Conservation (phyloP, 495 filamentous ascomycete species). For the Daldinia caldariorum region DNA sequence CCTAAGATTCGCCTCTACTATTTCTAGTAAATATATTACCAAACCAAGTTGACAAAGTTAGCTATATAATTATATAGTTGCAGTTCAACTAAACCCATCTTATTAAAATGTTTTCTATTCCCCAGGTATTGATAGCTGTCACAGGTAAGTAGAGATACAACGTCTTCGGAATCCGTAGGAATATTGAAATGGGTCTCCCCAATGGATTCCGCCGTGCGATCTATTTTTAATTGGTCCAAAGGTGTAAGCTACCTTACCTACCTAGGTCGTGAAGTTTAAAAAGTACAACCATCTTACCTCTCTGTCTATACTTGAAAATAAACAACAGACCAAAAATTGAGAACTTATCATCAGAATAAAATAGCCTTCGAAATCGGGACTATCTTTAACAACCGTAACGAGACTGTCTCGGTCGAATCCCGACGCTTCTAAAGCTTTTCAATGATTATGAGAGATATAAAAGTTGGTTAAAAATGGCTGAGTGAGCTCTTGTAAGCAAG, state of each 20-base stretch:
- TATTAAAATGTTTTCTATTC: too few relatives aligned
- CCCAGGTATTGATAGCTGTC: not conserved
- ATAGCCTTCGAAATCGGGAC: not conserved
- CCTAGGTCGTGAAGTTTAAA: not conserved
- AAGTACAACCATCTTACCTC: not conserved
- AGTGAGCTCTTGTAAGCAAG: conserved; percentile 1
- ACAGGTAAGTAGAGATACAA: not conserved
- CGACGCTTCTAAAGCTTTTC: not conserved
- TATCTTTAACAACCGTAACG: not conserved
- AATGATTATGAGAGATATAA: not conserved
- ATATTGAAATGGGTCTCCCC: conserved; percentile 44
- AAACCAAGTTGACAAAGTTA: not conserved
- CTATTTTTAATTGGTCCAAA: conserved; percentile 41
- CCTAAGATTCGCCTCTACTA: not conserved
- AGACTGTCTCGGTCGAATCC: not conserved
- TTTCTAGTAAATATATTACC: not conserved
- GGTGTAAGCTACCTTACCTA: conserved; percentile 13
- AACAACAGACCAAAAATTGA: not conserved
- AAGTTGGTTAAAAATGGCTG: conserved; percentile 7
- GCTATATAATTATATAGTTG: too few relatives aligned
- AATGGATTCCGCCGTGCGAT: conserved; percentile 48
- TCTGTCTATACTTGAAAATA: not conserved
- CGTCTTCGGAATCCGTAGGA: conserved; percentile 40
- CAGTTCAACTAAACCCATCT: too few relatives aligned
- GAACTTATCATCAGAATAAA: not conserved